Evolutionary conservation across 2,329 filamentous ascomycete genomes (phyloP).

Genomic region (Aspergillus sp.): DNA sequence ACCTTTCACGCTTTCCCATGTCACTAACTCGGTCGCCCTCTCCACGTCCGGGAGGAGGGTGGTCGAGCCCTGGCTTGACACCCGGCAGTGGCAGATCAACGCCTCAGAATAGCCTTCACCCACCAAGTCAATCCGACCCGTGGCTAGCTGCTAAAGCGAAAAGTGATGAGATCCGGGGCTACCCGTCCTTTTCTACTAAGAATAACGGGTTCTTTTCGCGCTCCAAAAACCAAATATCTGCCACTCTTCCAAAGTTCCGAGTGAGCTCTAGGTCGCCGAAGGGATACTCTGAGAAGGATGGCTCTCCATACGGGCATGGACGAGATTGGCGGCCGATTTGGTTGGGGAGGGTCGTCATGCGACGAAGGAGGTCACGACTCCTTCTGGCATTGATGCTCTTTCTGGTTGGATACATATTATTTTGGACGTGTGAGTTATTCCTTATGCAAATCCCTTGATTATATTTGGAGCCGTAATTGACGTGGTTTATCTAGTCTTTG

Average conservation of each 20-base stretch:
- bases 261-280: constrained; percentile 35
- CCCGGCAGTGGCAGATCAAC: constrained; percentile 71
- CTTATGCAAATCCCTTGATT: background rate
- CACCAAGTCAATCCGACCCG: constrained; percentile 42
- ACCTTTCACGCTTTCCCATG: constrained; percentile 54
- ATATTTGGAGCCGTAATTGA: background rate
- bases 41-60: constrained; percentile 78
- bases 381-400: constrained; percentile 61
- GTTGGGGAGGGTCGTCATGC: constrained; percentile 53
- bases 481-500: constrained; percentile 46
- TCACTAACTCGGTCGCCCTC: constrained; percentile 85
- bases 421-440: constrained; percentile 65
- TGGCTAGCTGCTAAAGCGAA: constrained; percentile 83
- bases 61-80: constrained; percentile 79
- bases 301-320: constrained; percentile 61
- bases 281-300: constrained; percentile 69
- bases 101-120: constrained; percentile 51
- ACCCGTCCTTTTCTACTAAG: constrained; percentile 75
- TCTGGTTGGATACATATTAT: constrained; percentile 64
- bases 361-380: constrained; percentile 65
- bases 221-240: constrained; percentile 78
- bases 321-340: constrained; percentile 36
- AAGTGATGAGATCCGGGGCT: constrained; percentile 70
- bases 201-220: constrained; percentile 85
- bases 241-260: constrained; percentile 73